Percentiles rank a stretch among this genome's conserved stretches.
Evolutionary conservation across 176 grass and related monocot genomes (phyloP).

Genomic region (Rhynchospora tenuis): DNA sequence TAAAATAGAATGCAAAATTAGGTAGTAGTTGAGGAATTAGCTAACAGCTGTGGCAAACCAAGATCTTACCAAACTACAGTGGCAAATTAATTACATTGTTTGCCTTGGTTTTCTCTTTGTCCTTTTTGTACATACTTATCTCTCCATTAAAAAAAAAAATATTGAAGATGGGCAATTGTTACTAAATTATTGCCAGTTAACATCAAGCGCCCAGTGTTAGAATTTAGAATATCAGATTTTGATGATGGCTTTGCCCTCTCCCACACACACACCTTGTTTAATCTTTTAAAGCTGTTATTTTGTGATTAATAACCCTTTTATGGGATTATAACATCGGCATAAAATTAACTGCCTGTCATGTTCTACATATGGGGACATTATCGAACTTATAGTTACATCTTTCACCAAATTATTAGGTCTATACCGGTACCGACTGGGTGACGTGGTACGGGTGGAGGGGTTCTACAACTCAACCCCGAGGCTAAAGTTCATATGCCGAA

Average conservation of each 20-base stretch:
- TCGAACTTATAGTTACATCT: neutral
- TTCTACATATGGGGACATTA: neutral
- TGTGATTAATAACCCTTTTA: neutral
- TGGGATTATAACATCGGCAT: neutral
- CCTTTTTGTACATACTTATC: too few species aligned
- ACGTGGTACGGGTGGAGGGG: slow-evolving; percentile 58
- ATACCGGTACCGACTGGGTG: slow-evolving; percentile 75
- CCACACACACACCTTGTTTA: too few species aligned
- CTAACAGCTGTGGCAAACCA: too few species aligned
- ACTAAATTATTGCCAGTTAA: neutral
- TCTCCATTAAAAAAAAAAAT: too few species aligned
- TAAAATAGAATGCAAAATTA: too few species aligned
- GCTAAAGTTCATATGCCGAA: slow-evolving; percentile 69
- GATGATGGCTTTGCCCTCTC: too few species aligned
- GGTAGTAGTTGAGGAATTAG: too few species aligned
- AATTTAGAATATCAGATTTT: neutral
- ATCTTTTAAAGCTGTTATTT: neutral
- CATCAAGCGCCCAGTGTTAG: neutral
- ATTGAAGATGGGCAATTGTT: too few species aligned
- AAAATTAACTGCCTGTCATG: neutral
- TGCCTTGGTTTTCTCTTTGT: too few species aligned
- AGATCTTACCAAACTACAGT: too few species aligned
- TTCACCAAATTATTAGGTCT: slow-evolving; percentile 31
- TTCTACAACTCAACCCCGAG: slow-evolving; percentile 89
- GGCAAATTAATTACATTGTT: too few species aligned